Evolutionary conservation across 2,329 filamentous ascomycete species (phyloP), one percentile per base, ranked within the genome.

Genomic region (Fusarium cicatricum): DNA sequence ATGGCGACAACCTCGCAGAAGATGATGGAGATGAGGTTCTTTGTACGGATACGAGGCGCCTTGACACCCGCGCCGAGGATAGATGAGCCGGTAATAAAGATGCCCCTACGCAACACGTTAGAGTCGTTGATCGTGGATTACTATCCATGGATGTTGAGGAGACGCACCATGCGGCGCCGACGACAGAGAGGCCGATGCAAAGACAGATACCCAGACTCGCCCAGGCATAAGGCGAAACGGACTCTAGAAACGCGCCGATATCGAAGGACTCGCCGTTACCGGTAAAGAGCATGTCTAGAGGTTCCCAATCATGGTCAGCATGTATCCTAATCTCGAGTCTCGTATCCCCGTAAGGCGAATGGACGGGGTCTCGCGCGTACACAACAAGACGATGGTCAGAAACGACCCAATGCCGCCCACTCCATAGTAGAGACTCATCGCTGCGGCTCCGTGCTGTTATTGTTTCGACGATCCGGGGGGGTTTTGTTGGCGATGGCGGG

Each of bases 1-100:
- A 99, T 99, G 77, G 95, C 95, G 71, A 99, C 95, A 72, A 99
- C 95, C 80, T 99, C 95, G 82, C 95, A 99, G 81, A 99, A 99
- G 80, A 99, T 98, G 78, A 99, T 99, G 71, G 94, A 98, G 75
- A 99, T 98, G 72, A 99, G 79, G 83, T 99, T 99, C 88, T 99
- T 99, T 62, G 95, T 99, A 75, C 95, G 91, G 79, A 99, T 99
- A 70, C 95, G 90, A 32, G 96, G 96, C 39, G 95, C 94, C 77
- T 91, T 94, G 72, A 99, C 95, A 81, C 95, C 95, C 69, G 91
- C 95, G 72, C 96, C 96, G 66, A 99, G 85, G 75, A 99, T 99
- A 54, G 95, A 97, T 55, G 93, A 96, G 69, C 96, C 96, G 29
- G 95, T 99, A 68, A 98, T 95, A 80, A 99, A 95, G 76, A 99